Percentiles rank a stretch among this genome's conserved stretches.
Conservation (phyloP, 495 filamentous ascomycete genomes). For the Trichoderma asperelloides region DNA sequence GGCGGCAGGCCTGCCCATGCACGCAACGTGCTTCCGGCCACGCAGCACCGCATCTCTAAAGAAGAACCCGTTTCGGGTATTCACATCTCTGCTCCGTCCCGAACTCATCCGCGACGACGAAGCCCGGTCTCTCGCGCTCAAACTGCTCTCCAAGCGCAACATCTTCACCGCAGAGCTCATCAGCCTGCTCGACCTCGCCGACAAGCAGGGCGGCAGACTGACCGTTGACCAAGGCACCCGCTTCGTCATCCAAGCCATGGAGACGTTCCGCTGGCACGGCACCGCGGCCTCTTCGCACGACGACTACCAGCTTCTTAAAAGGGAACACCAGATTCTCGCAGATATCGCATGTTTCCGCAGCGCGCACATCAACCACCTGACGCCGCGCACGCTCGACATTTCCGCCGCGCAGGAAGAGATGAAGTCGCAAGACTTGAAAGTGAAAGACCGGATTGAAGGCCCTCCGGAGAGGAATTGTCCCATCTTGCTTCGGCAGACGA, state of each 20-base stretch:
- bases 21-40: constrained; percentile 35
- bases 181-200: constrained; percentile 22
- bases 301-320: constrained; percentile 28
- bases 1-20: constrained; percentile 33
- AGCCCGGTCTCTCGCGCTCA: constrained; percentile 20
- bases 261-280: constrained; percentile 34
- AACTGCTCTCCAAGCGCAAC: constrained; percentile 22
- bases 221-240: constrained; percentile 17
- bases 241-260: constrained; percentile 27
- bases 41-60: constrained; percentile 19
- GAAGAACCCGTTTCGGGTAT: constrained; percentile 34
- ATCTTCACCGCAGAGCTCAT: constrained; percentile 25
- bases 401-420: constrained; percentile 28
- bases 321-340: constrained; percentile 33
- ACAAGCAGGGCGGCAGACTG: constrained; percentile 19
- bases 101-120: constrained; percentile 24
- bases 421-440: constrained; percentile 24
- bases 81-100: constrained; percentile 32
- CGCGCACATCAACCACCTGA: constrained; percentile 39
- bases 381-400: constrained; percentile 37
- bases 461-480: constrained; percentile 28
- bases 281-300: constrained; percentile 27
- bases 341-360: constrained; percentile 34
- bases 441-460: constrained; percentile 34
- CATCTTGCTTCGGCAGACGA: not conserved